These are phyloP conservation scores for Hygrophorus russula DNA, from an alignment of 768 basidiomycete genomes.

Conservation along the genomic window DNA sequence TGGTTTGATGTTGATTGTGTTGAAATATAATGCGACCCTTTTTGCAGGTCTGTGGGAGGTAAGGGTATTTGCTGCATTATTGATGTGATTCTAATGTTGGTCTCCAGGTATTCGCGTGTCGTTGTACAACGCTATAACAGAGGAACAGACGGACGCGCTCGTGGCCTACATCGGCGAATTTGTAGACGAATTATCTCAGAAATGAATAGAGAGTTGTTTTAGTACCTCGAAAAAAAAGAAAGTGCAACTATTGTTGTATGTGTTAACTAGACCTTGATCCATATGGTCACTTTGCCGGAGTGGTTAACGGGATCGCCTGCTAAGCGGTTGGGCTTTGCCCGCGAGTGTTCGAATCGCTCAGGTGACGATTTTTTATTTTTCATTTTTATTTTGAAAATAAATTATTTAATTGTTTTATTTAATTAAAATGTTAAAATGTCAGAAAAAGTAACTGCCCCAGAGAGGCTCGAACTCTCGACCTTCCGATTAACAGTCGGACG, in stretches of 20 bases:
- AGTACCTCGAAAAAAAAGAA: no score
- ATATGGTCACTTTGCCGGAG: slow-evolving; percentile 17
- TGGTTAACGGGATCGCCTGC: slow-evolving; percentile 20
- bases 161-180: slow-evolving; percentile 53
- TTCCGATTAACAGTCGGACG: slow-evolving; percentile 13
- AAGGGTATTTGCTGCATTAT: background rate
- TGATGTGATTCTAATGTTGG: background rate
- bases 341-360: slow-evolving; percentile 21
- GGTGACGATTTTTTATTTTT: slow-evolving; percentile 12
- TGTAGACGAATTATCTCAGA: slow-evolving; percentile 11
- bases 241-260: no score
- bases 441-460: slow-evolving; percentile 5
- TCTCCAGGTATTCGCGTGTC: slow-evolving; percentile 65
- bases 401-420: background rate
- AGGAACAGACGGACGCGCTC: slow-evolving; percentile 55
- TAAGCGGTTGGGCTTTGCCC: slow-evolving; percentile 16
- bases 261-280: no score
- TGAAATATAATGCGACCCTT: background rate
- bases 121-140: slow-evolving; percentile 81
- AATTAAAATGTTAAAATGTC: background rate
- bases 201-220: background rate
- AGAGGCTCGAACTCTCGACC: slow-evolving; percentile 10
- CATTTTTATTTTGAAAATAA: background rate
- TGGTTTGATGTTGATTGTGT: background rate
- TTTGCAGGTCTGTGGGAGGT: slow-evolving; percentile 46